phyloP scores from a whole-genome alignment of 208 protist genomes.

The Acanthamoeba royreba region DNA sequence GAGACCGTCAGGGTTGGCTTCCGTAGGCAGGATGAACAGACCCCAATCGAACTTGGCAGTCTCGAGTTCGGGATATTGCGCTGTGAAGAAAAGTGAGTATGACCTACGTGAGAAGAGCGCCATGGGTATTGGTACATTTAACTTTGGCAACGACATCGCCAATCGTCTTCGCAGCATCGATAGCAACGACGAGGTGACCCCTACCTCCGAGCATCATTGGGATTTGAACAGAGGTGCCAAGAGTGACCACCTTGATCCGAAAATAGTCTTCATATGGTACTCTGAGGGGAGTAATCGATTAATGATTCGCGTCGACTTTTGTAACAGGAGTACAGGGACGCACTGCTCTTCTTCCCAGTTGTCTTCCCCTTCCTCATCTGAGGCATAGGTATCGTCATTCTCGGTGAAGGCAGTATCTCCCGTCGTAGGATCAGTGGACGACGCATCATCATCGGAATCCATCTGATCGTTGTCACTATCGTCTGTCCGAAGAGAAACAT shows the following conservation, averaged over 20 bases:
- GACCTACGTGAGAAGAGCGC: not conserved
- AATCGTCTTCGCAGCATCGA: not conserved
- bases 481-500: not conserved
- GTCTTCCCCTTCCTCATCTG: slow-evolving; percentile 25
- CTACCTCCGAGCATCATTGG: not conserved
- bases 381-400: slow-evolving; percentile 31
- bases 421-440: not conserved
- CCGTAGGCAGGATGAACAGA: not conserved
- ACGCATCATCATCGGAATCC: not conserved
- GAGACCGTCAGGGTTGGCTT: slow-evolving; percentile 22
- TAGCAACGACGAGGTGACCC: not conserved
- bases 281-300: not conserved
- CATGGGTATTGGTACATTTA: not conserved
- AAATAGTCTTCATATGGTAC: slow-evolving; percentile 40
- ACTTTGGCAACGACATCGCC: not conserved
- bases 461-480: not conserved
- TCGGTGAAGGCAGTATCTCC: slow-evolving; percentile 27
- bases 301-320: not conserved
- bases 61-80: slow-evolving; percentile 40
- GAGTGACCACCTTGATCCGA: slow-evolving; percentile 24
- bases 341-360: slow-evolving; percentile 28
- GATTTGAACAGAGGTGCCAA: not conserved
- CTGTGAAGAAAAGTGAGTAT: not conserved
- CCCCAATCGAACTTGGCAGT: slow-evolving; percentile 17
- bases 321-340: too few species aligned